Evolutionary conservation across 192 early-diverging fungal species (phyloP), one percentile per base, ranked within the genome.

Genomic region (Mortierella alpina): DNA sequence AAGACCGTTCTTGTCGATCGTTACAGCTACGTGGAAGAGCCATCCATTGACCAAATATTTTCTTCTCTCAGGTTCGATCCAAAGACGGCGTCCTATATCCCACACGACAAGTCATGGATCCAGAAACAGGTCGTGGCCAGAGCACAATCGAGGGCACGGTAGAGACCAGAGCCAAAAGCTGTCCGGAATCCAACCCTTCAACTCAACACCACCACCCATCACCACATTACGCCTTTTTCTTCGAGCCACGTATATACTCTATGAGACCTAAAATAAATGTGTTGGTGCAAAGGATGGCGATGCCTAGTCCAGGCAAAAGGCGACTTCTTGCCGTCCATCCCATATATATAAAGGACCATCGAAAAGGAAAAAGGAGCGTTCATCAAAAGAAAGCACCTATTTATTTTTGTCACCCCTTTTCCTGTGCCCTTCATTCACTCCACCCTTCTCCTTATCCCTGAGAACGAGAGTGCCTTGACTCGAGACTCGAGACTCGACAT

Each of bases 51-150:
- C 60, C 13, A 51, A 8, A 22, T 55, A 40, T 51, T 45, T 23
- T 50, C 13, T 18, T 60, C 48, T 51, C 2, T 22, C 62, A 79
- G 76, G 0, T 67, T 79, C 17, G 76, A 79, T 44, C 42, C 54
- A 62, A 71, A 67, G 70, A 67, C 76, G 44, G 42, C 64, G 1
- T 62, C 76, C 3, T 79, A 79, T 67, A 59, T 79, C 18, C 76
- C 76, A 49, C 76, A 79, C 47, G 76, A 79, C 59, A 79, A 79
- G 53, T 79, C 76, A 46, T 79, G 76, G 76, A 79, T 79, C 31
- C 76, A 79, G 20, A 79, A 79, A 55, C 76, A 79, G 20, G 76
- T 79, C 2, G 69, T 79, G 15, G 76, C 58, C 58, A 44, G 76
- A 40, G 76, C 76, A 10, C 76, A 79, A 14, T 71, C 69, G 6